Evolutionary conservation across 495 filamentous ascomycete genomes (phyloP), one percentile per base, ranked within the genome.

Genomic region (Astrothelium subdiscretum): DNA sequence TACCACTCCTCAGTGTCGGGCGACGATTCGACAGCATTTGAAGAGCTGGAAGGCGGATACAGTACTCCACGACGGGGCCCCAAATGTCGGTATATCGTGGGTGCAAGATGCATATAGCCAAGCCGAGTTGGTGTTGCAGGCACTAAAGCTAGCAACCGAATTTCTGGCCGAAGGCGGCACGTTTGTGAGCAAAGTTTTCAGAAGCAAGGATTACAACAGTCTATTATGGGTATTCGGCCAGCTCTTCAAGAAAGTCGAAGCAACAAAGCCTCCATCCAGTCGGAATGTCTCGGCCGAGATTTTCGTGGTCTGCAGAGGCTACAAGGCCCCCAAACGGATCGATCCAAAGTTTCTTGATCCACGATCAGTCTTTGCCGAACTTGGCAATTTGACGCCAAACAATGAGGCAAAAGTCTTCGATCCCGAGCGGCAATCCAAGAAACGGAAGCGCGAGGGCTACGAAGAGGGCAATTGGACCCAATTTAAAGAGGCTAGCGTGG

Each of bases 321-420:
- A 83, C 80, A 94, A 90, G 77, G 94, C 94, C 1, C 95, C 94
- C 0, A 96, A 95, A 73, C 82, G 83, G 58, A 83, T 98, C 62
- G 94, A 98, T 71, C 91, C 95, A 3, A 88, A 88, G 63, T 92
- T 98, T 69, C 81, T 98, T 57, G 94, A 98, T 71, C 84, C 94
- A 6, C 84, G 85, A 40, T 83, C 90, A 59, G 95, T 97, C 22
- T 99, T 99, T 71, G 92, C 95, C 48, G 94, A 99, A 74, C 78
- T 97, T n/a, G 79, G 87, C 1, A 90, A 87, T 62, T 85, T 88
- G 15, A 87, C 91, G 4, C 92, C 92, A 11, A 97, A 97, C 72
- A 91, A 96, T 68, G 95, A 99, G 73, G 94, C 92, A 31, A 94
- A 92, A 71, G 94, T 99, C 2, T 99, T 95, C 78, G 95, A 97